phyloP scores from a whole-genome alignment of 1,284 basidiomycete genomes.

The Rhodotorula sp. region DNA sequence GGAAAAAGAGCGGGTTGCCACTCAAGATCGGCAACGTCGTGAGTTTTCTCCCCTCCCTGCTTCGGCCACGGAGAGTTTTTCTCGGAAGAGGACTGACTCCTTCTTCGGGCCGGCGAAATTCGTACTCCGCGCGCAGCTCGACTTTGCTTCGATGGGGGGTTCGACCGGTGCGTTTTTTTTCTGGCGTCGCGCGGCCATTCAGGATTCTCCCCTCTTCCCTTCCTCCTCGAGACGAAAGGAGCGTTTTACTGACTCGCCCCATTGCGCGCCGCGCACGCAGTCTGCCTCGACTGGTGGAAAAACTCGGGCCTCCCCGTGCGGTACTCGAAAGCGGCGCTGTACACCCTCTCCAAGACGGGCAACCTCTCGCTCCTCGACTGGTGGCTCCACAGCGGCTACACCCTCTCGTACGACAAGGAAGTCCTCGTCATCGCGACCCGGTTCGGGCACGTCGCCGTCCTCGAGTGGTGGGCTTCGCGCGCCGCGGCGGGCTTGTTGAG shows the following conservation, averaged over 20 bases:
- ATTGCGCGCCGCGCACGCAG: conserved; percentile 3
- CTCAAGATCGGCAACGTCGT: conserved; percentile 70
- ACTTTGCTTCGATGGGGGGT: conserved; percentile 36
- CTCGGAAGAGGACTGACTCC: conserved; percentile 63
- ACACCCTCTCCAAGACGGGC: conserved; percentile 72
- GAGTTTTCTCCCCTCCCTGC: neutral
- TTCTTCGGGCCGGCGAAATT: no score
- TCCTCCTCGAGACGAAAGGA: neutral
- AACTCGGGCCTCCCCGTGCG: conserved; percentile 60
- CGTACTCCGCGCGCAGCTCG: conserved; percentile 6
- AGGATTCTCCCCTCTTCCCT: neutral
- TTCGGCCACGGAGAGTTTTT: conserved; percentile 54
- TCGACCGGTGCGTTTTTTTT: conserved; percentile 9
- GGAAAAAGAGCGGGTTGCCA: conserved; percentile 60
- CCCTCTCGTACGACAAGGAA: conserved; percentile 73
- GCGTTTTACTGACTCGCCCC: neutral
- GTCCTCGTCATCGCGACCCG: conserved; percentile 71
- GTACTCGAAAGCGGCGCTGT: conserved; percentile 69
- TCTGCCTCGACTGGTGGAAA: conserved; percentile 74
- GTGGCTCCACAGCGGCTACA: conserved; percentile 68
- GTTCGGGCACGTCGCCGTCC: conserved; percentile 71
- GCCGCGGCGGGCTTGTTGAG: neutral
- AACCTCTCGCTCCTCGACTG: conserved; percentile 72
- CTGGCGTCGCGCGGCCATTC: neutral
- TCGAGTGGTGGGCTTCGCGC: conserved; percentile 72